Evolutionary conservation across 371 early-diverging fungal genomes (phyloP).

Genomic region (Apophysomyces variabilis): DNA sequence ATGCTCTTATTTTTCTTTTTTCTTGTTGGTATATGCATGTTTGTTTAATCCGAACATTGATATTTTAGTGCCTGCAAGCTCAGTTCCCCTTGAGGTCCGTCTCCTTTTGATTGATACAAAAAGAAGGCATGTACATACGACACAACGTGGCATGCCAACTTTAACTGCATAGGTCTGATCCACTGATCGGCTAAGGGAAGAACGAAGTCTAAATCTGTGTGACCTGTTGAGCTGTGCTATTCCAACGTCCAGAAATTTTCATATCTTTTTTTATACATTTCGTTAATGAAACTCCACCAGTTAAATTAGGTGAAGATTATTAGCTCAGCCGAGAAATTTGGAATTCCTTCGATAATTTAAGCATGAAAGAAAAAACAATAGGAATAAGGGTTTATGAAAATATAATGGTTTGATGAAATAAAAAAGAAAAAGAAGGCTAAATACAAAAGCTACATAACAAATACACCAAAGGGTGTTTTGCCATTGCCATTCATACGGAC

Average conservation of each 20-base stretch:
- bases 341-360: neutral
- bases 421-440: neutral
- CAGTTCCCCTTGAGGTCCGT: neutral
- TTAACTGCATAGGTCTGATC: neutral
- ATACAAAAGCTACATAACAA: constrained; percentile 10
- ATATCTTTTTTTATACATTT: neutral
- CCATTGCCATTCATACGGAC: constrained; percentile 7
- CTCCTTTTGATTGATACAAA: neutral
- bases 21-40: neutral
- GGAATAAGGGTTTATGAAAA: constrained; percentile 10
- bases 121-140: neutral
- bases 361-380: neutral
- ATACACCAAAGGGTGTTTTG: constrained; percentile 9
- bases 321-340: neutral
- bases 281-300: constrained; percentile 2
- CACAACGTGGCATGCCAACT: neutral
- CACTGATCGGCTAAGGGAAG: neutral
- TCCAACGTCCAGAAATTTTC: neutral
- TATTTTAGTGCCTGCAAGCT: neutral
- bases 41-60: neutral
- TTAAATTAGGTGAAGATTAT: no score
- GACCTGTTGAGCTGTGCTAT: neutral
- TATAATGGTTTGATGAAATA: neutral
- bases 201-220: constrained; percentile 1
- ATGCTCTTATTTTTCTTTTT: neutral